These are phyloP conservation scores for Geotrichum macrosporum DNA, from an alignment of 1,139 yeast genomes.

Conservation along the genomic window DNA sequence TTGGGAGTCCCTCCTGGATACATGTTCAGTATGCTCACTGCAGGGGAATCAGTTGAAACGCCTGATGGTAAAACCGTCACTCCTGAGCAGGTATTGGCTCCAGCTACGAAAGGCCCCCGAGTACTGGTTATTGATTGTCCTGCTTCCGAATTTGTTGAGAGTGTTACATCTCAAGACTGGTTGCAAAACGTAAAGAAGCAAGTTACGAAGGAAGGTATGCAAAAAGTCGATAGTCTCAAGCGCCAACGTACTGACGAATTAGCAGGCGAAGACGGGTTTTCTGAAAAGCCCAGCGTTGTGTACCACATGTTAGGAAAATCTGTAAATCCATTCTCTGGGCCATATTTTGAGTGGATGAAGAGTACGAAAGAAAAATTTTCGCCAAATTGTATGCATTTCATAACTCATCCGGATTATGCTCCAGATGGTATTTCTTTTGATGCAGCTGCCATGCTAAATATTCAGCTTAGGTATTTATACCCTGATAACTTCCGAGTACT, in stretches of 20 bases:
- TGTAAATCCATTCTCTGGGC: slow-evolving; percentile 47
- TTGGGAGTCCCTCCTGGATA: slow-evolving; percentile 70
- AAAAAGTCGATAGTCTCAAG: slow-evolving; percentile 12
- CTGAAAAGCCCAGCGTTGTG: slow-evolving; percentile 37
- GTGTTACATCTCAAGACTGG: slow-evolving; percentile 19
- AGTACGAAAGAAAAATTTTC: slow-evolving; percentile 45
- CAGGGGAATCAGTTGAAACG: slow-evolving; percentile 55
- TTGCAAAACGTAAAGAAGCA: slow-evolving; percentile 11
- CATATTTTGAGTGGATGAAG: slow-evolving; percentile 43
- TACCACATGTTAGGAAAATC: slow-evolving; percentile 73
- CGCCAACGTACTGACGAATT: slow-evolving; percentile 11
- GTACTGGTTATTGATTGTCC: slow-evolving; percentile 76
- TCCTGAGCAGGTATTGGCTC: slow-evolving; percentile 72
- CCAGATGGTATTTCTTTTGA: slow-evolving; percentile 58
- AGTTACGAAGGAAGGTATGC: no score
- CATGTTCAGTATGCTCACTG: slow-evolving; percentile 53
- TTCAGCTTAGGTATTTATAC: slow-evolving; percentile 56
- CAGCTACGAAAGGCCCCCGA: slow-evolving; percentile 54
- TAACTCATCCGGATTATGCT: slow-evolving; percentile 64
- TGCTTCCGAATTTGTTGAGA: slow-evolving; percentile 44
- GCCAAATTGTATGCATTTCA: slow-evolving; percentile 51
- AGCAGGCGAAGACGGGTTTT: slow-evolving; percentile 13
- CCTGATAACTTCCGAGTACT: slow-evolving; percentile 53
- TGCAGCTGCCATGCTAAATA: slow-evolving; percentile 50
- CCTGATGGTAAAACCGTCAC: slow-evolving; percentile 54